Percentiles rank a stretch among this genome's conserved stretches.
Evolutionary conservation across 768 basidiomycete species (phyloP).

Genomic region (Pseudohyphozyma bogoriensis): DNA sequence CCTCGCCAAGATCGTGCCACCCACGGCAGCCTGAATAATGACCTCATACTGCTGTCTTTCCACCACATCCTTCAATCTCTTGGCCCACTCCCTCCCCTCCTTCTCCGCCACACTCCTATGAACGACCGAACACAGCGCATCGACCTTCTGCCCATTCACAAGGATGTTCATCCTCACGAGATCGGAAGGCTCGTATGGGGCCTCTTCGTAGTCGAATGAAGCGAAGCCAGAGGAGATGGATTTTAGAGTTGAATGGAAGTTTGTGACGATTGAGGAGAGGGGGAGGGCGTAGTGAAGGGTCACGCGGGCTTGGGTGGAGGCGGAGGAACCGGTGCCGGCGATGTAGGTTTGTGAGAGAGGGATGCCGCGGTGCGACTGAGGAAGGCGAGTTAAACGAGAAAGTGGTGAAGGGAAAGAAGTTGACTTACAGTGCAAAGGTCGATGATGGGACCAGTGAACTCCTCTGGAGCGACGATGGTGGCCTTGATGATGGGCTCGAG

Average conservation of each 20-base stretch:
- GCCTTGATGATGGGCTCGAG: slow-evolving; percentile 91
- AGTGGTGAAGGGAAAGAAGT: not conserved
- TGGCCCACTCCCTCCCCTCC: slow-evolving; percentile 74
- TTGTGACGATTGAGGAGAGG: slow-evolving; percentile 80
- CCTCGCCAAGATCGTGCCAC: slow-evolving; percentile 74
- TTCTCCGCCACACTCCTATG: slow-evolving; percentile 67
- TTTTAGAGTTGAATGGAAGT: slow-evolving; percentile 92
- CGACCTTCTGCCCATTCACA: slow-evolving; percentile 77
- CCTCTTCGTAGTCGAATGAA: slow-evolving; percentile 95
- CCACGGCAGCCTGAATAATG: slow-evolving; percentile 86
- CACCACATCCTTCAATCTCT: slow-evolving; percentile 85
- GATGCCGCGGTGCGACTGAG: slow-evolving; percentile 59
- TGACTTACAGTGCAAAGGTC: slow-evolving; percentile 57
- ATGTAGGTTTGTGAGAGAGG: slow-evolving; percentile 76
- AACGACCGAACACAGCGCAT: slow-evolving; percentile 84
- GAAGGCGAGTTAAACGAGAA: not conserved
- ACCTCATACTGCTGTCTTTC: slow-evolving; percentile 82
- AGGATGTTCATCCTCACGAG: slow-evolving; percentile 70
- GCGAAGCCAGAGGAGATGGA: slow-evolving; percentile 83
- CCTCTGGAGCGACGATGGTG: slow-evolving; percentile 87
- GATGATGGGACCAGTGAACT: slow-evolving; percentile 94
- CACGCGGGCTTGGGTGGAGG: slow-evolving; percentile 34
- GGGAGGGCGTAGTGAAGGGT: slow-evolving; percentile 78
- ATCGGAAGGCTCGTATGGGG: slow-evolving; percentile 51
- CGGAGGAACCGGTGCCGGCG: slow-evolving; percentile 44